Evolutionary conservation across 2,329 filamentous ascomycete genomes (phyloP).

Genomic region (Colletotrichum echinochloae): DNA sequence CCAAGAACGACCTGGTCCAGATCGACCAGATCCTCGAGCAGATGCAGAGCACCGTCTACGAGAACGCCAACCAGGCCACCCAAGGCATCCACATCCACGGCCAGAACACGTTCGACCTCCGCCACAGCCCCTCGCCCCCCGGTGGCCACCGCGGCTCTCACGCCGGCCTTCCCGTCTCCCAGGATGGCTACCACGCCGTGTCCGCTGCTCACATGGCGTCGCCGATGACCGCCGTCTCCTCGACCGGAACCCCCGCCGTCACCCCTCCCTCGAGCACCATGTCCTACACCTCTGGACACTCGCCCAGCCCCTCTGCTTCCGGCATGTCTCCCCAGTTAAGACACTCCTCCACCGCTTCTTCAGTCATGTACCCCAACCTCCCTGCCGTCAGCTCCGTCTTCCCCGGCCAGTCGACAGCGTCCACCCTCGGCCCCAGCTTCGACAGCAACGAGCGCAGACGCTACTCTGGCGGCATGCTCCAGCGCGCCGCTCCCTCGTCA

Average conservation of each 20-base stretch:
- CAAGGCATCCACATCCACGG: conserved; percentile 82
- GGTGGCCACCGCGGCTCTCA: conserved; percentile 53
- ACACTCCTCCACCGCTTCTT: conserved; percentile 69
- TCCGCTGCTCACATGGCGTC: conserved; percentile 70
- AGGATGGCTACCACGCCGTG: conserved; percentile 55
- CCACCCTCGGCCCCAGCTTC: conserved; percentile 77
- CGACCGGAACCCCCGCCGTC: conserved; percentile 78
- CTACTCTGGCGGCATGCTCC: conserved; percentile 75
- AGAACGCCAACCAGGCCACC: conserved; percentile 86
- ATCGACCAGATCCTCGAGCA: conserved; percentile 96
- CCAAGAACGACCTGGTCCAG: conserved; percentile 92
- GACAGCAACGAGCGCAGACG: conserved; percentile 72
- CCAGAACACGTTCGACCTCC: conserved; percentile 72
- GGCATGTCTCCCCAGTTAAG: conserved; percentile 76
- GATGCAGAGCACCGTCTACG: conserved; percentile 96
- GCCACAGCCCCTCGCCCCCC: conserved; percentile 67
- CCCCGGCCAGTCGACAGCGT: conserved; percentile 74
- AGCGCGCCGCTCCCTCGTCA: conserved; percentile 64
- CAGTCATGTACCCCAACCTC: conserved; percentile 80
- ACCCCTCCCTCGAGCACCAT: conserved; percentile 81
- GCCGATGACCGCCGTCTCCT: conserved; percentile 68
- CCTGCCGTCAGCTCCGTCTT: conserved; percentile 78
- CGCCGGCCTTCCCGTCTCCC: conserved; percentile 49
- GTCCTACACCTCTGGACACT: conserved; percentile 83
- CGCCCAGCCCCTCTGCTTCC: conserved; percentile 77